Conservation (phyloP, 2,329 filamentous ascomycete genomes). For the Aspergillus oerlinghausenensis region DNA sequence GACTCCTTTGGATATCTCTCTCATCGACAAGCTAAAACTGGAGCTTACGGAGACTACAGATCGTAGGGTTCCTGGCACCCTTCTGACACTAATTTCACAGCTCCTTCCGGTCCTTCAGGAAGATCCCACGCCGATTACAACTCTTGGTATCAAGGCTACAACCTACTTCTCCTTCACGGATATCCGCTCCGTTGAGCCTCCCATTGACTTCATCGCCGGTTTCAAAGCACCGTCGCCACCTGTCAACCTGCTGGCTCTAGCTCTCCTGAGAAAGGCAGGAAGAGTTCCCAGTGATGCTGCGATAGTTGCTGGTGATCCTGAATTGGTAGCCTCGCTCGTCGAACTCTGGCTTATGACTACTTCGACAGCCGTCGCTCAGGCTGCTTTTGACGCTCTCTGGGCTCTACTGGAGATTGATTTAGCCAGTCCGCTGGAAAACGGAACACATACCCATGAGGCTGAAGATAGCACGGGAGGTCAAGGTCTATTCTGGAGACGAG, state of each 20-base stretch:
- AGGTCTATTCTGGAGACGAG: conserved; percentile 56
- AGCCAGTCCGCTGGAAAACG: conserved; percentile 27
- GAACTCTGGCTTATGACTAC: conserved; percentile 55
- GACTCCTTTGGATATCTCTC: conserved; percentile 42
- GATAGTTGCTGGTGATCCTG: conserved; percentile 53
- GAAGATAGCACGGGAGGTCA: conserved; percentile 36
- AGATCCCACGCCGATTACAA: conserved; percentile 53
- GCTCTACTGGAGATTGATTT: conserved; percentile 50
- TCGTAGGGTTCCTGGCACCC: conserved; percentile 32
- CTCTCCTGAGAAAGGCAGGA: conserved; percentile 54
- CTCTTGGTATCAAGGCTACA: conserved; percentile 49
- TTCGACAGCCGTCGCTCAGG: conserved; percentile 52
- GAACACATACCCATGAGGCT: conserved; percentile 14
- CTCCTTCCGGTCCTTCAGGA: conserved; percentile 52
- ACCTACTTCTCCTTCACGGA: conserved; percentile 48
- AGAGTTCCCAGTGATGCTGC: conserved; percentile 50
- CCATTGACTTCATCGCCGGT: conserved; percentile 52
- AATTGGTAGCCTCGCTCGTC: conserved; percentile 52
- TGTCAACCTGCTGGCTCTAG: conserved; percentile 54
- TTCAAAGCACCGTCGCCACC: conserved; percentile 48
- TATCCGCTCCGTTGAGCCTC: conserved; percentile 44
- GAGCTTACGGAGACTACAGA: conserved; percentile 36
- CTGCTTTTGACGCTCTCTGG: conserved; percentile 50
- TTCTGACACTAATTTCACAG: conserved; percentile 45
- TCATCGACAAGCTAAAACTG: conserved; percentile 50